phyloP scores from a whole-genome alignment of 2,329 filamentous ascomycete genomes.

The Nakataea oryzae region DNA sequence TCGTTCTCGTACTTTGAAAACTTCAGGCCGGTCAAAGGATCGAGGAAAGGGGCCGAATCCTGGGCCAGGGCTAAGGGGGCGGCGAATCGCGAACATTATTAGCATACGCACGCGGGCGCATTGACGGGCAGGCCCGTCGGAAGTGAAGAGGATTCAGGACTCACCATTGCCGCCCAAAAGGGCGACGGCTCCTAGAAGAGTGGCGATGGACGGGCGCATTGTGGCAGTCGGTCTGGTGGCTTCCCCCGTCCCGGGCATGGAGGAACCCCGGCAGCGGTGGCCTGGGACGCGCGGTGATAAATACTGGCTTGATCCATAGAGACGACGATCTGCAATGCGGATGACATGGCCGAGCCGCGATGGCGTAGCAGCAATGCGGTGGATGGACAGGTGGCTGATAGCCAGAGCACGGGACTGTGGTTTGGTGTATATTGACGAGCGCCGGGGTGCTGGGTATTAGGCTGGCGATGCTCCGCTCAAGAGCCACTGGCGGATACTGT shows the following conservation, averaged over 20 bases:
- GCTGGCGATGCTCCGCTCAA: neutral
- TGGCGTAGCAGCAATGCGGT: neutral
- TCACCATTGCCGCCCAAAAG: neutral
- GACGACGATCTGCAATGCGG: neutral
- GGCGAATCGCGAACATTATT: neutral
- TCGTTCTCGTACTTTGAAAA: slow-evolving; percentile 29
- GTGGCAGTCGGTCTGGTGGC: neutral
- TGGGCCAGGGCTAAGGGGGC: slow-evolving; percentile 15
- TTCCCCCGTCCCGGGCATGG: neutral
- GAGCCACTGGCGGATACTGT: neutral
- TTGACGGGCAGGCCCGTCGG: neutral
- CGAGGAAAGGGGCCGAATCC: slow-evolving; percentile 22
- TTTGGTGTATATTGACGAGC: neutral
- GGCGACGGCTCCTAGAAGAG: neutral
- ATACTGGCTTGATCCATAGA: neutral
- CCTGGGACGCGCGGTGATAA: neutral
- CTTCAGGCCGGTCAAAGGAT: slow-evolving; percentile 28
- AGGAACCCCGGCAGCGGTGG: neutral
- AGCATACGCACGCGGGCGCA: neutral
- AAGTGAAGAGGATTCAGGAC: neutral
- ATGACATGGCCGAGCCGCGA: neutral
- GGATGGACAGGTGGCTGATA: neutral
- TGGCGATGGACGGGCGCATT: neutral
- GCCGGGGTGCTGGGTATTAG: neutral
- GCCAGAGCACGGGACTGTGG: neutral